These are phyloP conservation scores for Xylariomycetidae sp. DNA, from an alignment of 2,329 filamentous ascomycete species.

Conservation along the genomic window DNA sequence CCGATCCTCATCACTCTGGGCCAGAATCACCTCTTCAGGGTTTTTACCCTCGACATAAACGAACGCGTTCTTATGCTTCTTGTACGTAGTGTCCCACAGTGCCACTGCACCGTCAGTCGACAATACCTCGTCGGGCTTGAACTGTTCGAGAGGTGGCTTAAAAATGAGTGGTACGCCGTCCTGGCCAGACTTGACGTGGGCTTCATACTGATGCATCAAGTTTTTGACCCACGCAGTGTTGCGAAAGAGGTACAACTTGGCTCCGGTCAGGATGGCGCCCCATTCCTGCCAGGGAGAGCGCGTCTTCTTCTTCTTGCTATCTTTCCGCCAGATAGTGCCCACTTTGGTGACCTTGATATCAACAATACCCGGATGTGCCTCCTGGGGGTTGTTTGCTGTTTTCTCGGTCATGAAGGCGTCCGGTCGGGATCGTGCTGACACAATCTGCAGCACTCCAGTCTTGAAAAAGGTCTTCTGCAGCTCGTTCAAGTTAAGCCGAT, in stretches of 20 bases:
- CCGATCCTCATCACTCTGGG: constrained; percentile 85
- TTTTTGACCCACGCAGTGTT: constrained; percentile 91
- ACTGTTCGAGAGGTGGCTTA: constrained; percentile 81
- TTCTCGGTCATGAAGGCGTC: constrained; percentile 93
- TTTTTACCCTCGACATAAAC: constrained; percentile 83
- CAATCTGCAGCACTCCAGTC: constrained; percentile 88
- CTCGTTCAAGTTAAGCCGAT: constrained; percentile 72
- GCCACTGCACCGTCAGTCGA: constrained; percentile 92
- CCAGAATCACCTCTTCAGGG: constrained; percentile 84
- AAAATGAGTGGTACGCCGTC: constrained; percentile 78
- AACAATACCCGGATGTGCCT: constrained; percentile 86
- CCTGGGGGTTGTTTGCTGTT: constrained; percentile 76
- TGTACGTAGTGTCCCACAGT: constrained; percentile 79
- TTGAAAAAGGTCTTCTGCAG: constrained; percentile 87
- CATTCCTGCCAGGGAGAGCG: constrained; percentile 98
- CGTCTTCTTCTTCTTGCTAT: constrained; percentile 87
- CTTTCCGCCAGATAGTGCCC: constrained; percentile 90
- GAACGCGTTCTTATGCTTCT: constrained; percentile 93
- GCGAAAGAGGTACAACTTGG: constrained; percentile 93
- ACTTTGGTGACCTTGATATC: constrained; percentile 98
- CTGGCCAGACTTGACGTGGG: constrained; percentile 72
- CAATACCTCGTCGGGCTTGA: constrained; percentile 91
- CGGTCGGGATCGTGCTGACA: constrained; percentile 86
- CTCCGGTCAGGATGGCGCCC: constrained; percentile 94
- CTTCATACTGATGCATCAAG: constrained; percentile 82